Percentiles rank a stretch among this genome's conserved stretches.
Conservation (phyloP, 2,329 filamentous ascomycete species). For the Fusarium nematophilum region DNA sequence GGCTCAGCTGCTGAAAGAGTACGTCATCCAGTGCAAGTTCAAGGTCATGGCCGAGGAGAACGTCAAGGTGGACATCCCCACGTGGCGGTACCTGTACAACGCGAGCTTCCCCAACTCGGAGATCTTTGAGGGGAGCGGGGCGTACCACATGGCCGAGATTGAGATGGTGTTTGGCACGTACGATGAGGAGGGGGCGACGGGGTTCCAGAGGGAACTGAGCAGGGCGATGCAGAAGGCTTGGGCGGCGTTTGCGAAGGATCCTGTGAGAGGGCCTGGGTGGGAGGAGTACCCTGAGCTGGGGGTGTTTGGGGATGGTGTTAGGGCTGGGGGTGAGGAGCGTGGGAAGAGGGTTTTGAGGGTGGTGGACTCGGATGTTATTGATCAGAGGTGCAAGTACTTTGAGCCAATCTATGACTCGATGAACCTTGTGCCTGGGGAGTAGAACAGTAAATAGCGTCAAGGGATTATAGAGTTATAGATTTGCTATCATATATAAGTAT, state of each 20-base stretch:
- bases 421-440: too few relatives aligned
- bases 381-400: conserved; percentile 24
- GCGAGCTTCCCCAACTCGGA: conserved; percentile 60
- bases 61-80: conserved; percentile 46
- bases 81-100: conserved; percentile 60
- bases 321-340: conserved; percentile 7
- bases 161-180: conserved; percentile 57
- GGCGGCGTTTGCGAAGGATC: conserved; percentile 45
- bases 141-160: conserved; percentile 60
- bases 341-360: conserved; percentile 5
- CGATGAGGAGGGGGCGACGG: conserved; percentile 20
- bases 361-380: neutral
- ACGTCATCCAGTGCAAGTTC: conserved; percentile 36
- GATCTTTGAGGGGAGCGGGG: conserved; percentile 51
- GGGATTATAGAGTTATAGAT: too few relatives aligned
- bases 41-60: conserved; percentile 48
- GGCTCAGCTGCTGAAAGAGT: conserved; percentile 34
- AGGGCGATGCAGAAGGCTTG: conserved; percentile 44
- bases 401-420: too few relatives aligned
- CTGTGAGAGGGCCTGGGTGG: conserved; percentile 42
- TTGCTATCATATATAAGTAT: too few relatives aligned
- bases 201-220: conserved; percentile 34
- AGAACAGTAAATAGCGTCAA: too few relatives aligned
- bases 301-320: conserved; percentile 40
- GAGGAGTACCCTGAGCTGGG: conserved; percentile 32